Base-by-base conservation (phyloP, 257 asterid species). In the Leonotis leonurus region DNA sequence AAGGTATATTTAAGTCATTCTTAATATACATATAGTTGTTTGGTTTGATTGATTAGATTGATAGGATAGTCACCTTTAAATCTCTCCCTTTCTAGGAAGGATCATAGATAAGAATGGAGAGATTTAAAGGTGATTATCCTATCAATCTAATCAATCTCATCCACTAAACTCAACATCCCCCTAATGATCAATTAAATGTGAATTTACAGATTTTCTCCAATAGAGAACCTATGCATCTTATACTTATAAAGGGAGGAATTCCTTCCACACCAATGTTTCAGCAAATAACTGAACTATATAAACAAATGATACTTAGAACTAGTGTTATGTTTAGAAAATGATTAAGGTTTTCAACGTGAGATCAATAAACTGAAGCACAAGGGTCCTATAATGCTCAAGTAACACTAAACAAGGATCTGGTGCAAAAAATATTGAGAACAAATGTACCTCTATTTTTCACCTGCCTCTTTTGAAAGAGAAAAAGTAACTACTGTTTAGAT, bases 341-440 rank as follows among this genome's bases (percentile, higher is more conserved):
- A 37, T 16, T 9, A 35, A 53, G 30, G 22, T 60, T 26, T 24
- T 30, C 17, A 1, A 53, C 26, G 49, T 64, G 14, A 21, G 35
- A 43, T 49, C 41, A 24, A 35, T 39, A 65, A 29, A 43, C 25
- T 52, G 51, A 59, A 50, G 44, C 36, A 16, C 40, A 22, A 29
- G 46, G 26, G 39, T 40, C 8, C 22, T 11, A 50, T 8, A 43
- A 41, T 32, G 45, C 25, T 69, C 49, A 51, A 26, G 51, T 48
- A 59, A 62, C 53, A n/a, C 35, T 16, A 56, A 62, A 55, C 73
- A 22, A n/a, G 59, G 41, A 61, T 45, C 12, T 14, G 53, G 43
- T 56, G 50, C 35, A 64, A 26, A 40, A 68, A 37, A 41, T 27
- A 29, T 51, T 54, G 11, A 1, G 39, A 1, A 66, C 22, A 14